Conservation (phyloP, 768 basidiomycete species). For the Boletus subparvulus region DNA sequence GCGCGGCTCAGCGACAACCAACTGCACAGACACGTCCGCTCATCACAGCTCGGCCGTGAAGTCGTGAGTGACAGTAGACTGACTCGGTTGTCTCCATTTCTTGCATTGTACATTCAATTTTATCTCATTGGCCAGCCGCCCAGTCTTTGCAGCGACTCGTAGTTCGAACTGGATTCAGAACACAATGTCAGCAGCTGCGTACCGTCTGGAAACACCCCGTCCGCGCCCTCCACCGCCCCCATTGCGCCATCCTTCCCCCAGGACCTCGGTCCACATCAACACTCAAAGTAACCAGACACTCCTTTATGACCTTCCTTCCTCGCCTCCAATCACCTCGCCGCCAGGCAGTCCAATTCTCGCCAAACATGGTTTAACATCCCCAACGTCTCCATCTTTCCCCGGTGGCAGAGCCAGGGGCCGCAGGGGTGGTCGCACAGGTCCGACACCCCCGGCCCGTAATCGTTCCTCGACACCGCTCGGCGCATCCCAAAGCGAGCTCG, state of each 20-base stretch:
- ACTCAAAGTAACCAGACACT: constrained; percentile 57
- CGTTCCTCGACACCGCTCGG: constrained; percentile 72
- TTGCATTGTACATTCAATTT: constrained; percentile 20
- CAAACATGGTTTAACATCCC: constrained; percentile 45
- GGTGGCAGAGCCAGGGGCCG: constrained; percentile 48
- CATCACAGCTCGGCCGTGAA: constrained; percentile 4
- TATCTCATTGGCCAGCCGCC: constrained; percentile 17
- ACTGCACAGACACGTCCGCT: constrained; percentile 10
- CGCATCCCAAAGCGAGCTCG: constrained; percentile 65
- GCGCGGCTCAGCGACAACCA: constrained; percentile 29
- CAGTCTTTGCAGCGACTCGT: not conserved
- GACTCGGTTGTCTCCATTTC: constrained; percentile 11
- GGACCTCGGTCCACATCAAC: constrained; percentile 43
- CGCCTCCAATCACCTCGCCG: constrained; percentile 51
- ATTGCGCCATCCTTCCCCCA: constrained; percentile 50
- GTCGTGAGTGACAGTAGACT: constrained; percentile 8
- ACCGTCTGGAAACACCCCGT: constrained; percentile 64
- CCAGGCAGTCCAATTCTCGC: constrained; percentile 51
- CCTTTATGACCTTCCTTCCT: constrained; percentile 73
- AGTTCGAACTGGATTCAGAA: constrained; percentile 37
- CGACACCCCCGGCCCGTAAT: constrained; percentile 55
- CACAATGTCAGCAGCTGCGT: constrained; percentile 59
- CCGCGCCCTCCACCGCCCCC: constrained; percentile 59
- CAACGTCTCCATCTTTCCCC: constrained; percentile 57
- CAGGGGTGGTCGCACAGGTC: constrained; percentile 47